Conservation (phyloP, 2,329 filamentous ascomycete genomes). For the Polychaeton citri region DNA sequence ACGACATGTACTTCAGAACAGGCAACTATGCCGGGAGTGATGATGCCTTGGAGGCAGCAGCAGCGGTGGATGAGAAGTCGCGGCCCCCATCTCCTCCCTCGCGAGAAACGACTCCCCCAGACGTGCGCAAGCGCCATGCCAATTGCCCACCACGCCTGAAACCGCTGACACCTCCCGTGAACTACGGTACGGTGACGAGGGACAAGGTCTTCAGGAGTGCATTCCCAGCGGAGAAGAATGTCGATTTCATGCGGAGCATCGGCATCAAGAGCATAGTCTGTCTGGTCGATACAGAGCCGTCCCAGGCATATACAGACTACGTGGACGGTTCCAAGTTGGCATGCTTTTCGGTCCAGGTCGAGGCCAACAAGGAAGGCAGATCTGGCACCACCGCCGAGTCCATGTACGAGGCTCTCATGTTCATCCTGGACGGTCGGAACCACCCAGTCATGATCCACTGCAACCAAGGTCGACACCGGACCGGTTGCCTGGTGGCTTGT, state of each 20-base stretch:
- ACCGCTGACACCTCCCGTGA: conserved; percentile 41
- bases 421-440: conserved; percentile 59
- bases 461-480: conserved; percentile 89
- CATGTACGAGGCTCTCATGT: conserved; percentile 57
- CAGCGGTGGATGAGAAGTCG: conserved; percentile 8
- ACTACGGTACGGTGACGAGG: conserved; percentile 63
- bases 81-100: conserved; percentile 14
- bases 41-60: too few relatives aligned
- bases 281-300: conserved; percentile 34
- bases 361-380: conserved; percentile 66
- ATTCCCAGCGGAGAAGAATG: conserved; percentile 61
- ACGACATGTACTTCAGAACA: too few relatives aligned
- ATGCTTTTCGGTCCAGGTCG: conserved; percentile 64
- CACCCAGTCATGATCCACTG: conserved; percentile 80
- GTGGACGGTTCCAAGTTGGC: conserved; percentile 53
- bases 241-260: conserved; percentile 53
- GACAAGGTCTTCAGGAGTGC: conserved; percentile 68
- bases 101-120: conserved; percentile 10
- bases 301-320: conserved; percentile 43
- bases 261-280: conserved; percentile 69
- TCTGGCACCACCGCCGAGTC: conserved; percentile 51
- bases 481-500: conserved; percentile 74
- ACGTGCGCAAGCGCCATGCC: conserved; percentile 4
- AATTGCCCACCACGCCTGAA: conserved; percentile 22
- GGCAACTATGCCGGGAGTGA: too few relatives aligned